Evolutionary conservation across 2,329 filamentous ascomycete genomes (phyloP).

Genomic region (Alternaria gaisen): DNA sequence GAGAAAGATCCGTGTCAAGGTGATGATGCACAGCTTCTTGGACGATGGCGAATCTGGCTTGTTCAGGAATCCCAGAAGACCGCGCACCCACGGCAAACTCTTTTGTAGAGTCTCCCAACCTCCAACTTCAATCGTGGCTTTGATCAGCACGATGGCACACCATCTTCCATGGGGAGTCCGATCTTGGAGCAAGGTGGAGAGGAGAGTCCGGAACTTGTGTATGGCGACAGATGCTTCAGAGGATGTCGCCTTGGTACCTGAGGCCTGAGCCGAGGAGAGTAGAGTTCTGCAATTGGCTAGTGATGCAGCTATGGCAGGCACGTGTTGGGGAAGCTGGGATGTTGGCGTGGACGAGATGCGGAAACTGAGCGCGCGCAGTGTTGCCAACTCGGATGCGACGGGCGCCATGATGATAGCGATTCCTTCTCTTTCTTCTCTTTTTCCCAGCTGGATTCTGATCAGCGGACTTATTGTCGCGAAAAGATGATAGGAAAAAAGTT

Average conservation of each 20-base stretch:
- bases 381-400: slow-evolving; percentile 38
- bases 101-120: slow-evolving; percentile 83
- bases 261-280: slow-evolving; percentile 68
- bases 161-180: slow-evolving; percentile 78
- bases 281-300: slow-evolving; percentile 65
- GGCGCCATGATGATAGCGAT: slow-evolving; percentile 32
- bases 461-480: slow-evolving; percentile 4
- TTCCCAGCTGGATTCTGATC: not conserved
- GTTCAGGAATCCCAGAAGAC: slow-evolving; percentile 78
- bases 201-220: slow-evolving; percentile 81
- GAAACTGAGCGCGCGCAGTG: slow-evolving; percentile 63
- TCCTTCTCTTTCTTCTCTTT: not conserved
- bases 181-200: slow-evolving; percentile 81
- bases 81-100: slow-evolving; percentile 77
- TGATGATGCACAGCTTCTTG: slow-evolving; percentile 79
- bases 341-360: slow-evolving; percentile 75
- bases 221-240: slow-evolving; percentile 75
- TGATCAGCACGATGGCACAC: slow-evolving; percentile 79
- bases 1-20: slow-evolving; percentile 83
- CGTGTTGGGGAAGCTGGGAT: slow-evolving; percentile 76
- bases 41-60: slow-evolving; percentile 79
- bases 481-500: slow-evolving; percentile 32
- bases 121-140: slow-evolving; percentile 81
- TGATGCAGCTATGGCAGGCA: slow-evolving; percentile 71
- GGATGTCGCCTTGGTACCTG: slow-evolving; percentile 67